Evolutionary conservation across 306 rosid species (phyloP).

Genomic region (Comarum palustre): DNA sequence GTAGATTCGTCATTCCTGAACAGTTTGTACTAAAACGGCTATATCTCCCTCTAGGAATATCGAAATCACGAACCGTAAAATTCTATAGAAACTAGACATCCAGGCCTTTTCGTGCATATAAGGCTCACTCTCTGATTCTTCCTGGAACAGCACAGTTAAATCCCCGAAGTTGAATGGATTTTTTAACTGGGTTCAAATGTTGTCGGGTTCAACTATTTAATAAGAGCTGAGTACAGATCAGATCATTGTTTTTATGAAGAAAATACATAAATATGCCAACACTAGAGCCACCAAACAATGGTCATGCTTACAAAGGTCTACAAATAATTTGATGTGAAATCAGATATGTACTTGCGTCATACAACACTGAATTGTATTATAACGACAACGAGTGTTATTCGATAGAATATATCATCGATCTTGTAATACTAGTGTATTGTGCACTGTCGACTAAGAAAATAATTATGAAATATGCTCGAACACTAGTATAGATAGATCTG

Average conservation of each 20-base stretch:
- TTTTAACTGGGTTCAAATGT: too few species aligned
- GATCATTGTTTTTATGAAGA: neutral
- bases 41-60: too few species aligned
- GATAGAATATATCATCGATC: too few species aligned
- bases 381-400: neutral
- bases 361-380: neutral
- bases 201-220: too few species aligned
- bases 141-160: too few species aligned
- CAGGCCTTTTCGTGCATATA: too few species aligned
- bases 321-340: constrained; percentile 11
- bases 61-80: too few species aligned
- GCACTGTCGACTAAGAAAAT: neutral
- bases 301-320: neutral
- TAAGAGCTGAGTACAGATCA: neutral
- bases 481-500: too few species aligned
- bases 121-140: too few species aligned
- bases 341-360: constrained; percentile 17
- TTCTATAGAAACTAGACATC: too few species aligned
- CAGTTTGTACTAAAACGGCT: too few species aligned
- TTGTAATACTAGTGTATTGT: neutral
- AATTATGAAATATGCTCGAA: neutral
- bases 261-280: neutral
- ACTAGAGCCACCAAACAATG: neutral
- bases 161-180: neutral
- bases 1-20: too few species aligned